phyloP scores from a whole-genome alignment of 139 green algal genomes.

The Monoraphidium neglectum region DNA sequence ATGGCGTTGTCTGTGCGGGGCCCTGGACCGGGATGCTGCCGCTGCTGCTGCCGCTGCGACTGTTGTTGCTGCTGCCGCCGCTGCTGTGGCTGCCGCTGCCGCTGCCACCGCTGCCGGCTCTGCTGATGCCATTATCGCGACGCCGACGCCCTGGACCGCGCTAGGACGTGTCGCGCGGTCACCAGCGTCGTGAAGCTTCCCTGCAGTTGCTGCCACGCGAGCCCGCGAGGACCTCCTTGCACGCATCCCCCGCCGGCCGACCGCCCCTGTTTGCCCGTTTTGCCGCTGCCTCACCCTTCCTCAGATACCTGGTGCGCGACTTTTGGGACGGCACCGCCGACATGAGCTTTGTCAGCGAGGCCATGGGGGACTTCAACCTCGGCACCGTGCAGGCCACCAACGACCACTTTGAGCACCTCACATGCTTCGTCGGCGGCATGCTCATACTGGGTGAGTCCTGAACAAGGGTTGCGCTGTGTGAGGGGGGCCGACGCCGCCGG shows the following conservation, averaged over 20 bases:
- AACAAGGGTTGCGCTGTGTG: too few relatives aligned
- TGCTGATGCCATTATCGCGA: too few relatives aligned
- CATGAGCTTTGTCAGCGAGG: constrained; percentile 63
- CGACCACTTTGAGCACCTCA: constrained; percentile 81
- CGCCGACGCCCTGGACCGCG: too few relatives aligned
- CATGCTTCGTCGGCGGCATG: constrained; percentile 86
- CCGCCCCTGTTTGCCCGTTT: too few relatives aligned
- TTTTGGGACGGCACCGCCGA: constrained; percentile 22
- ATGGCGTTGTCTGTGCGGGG: background rate
- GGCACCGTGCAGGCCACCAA: background rate
- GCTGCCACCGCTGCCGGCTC: background rate
- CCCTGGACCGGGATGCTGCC: background rate
- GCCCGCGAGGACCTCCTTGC: too few relatives aligned
- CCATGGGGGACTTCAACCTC: background rate
- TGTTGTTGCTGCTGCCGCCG: background rate
- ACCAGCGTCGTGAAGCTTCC: too few relatives aligned
- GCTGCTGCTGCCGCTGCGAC: background rate
- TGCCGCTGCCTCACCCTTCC: too few relatives aligned
- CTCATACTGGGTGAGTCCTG: constrained; percentile 67
- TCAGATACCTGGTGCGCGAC: constrained; percentile 59
- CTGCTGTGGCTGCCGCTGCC: too few relatives aligned
- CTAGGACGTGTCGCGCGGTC: too few relatives aligned
- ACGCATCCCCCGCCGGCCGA: too few relatives aligned
- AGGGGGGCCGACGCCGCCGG: too few relatives aligned
- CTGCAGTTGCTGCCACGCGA: too few relatives aligned